Evolutionary conservation across 2,329 filamentous ascomycete genomes (phyloP).

Genomic region (Epichloe gansuensis): DNA sequence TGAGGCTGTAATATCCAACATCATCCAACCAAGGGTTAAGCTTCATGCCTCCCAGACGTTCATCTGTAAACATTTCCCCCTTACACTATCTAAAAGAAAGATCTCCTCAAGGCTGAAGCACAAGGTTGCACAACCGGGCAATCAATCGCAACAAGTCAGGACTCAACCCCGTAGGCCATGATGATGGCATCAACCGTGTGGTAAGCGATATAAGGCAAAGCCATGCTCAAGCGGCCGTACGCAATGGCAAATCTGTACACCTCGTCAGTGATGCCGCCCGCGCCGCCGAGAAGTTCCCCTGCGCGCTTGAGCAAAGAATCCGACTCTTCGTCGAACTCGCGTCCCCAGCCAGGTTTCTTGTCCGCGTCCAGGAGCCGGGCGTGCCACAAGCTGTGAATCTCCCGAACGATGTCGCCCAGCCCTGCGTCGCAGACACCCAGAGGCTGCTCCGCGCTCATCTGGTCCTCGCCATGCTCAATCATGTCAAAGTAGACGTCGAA

Average conservation of each 20-base stretch:
- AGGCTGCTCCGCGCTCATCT: neutral
- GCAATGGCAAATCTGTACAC: conserved; percentile 7
- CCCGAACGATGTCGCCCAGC: neutral
- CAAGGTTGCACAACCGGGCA: no score
- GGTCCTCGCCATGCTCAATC: conserved; percentile 1
- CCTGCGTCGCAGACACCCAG: conserved; percentile 1
- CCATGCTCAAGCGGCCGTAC: conserved; percentile 6
- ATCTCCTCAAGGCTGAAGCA: no score
- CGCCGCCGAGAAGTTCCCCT: conserved; percentile 3
- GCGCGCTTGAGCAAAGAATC: conserved; percentile 2
- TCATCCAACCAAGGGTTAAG: no score
- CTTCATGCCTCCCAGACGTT: no score
- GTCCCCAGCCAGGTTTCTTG: conserved; percentile 6
- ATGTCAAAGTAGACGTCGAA: conserved; percentile 4
- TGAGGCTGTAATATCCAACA: no score
- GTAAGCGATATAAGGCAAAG: conserved; percentile 5
- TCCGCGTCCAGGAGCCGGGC: neutral
- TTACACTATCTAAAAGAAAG: no score
- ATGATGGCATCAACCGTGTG: conserved; percentile 6
- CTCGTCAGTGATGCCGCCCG: conserved; percentile 1
- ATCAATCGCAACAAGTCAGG: neutral
- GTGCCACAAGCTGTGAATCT: conserved; percentile 5
- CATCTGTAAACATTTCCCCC: no score
- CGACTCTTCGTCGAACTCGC: conserved; percentile 2
- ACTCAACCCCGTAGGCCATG: neutral